phyloP scores from a whole-genome alignment of 1,284 basidiomycete species.

The Takashimella tepidaria region DNA sequence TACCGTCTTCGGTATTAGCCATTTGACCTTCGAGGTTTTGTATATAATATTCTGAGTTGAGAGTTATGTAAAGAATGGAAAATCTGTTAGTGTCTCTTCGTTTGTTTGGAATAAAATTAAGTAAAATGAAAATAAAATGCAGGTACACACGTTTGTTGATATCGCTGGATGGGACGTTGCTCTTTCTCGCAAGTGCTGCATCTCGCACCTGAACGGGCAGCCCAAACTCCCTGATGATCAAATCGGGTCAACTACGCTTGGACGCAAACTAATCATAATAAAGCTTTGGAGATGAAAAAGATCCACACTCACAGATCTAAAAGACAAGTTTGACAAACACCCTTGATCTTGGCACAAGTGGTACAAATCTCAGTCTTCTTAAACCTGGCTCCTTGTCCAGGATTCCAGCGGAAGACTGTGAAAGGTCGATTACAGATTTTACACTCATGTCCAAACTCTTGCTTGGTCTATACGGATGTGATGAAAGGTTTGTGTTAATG shows the following conservation, averaged over 20 bases:
- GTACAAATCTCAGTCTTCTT: constrained; percentile 99
- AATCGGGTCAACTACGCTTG: no score
- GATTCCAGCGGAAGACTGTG: constrained; percentile 98
- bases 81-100: neutral
- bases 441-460: constrained; percentile 91
- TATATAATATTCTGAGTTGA: constrained; percentile 74
- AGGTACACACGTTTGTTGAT: constrained; percentile 65
- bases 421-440: constrained; percentile 85
- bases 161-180: constrained; percentile 87
- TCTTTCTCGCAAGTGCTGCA: constrained; percentile 81
- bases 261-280: no score
- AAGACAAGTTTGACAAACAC: constrained; percentile 96
- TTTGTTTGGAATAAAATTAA: no score
- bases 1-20: constrained; percentile 41
- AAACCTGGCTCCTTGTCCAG: constrained; percentile 82
- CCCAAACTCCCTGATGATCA: constrained; percentile 67
- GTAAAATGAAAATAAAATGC: neutral
- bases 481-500: constrained; percentile 35
- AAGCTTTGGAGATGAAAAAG: no score
- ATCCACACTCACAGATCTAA: constrained; percentile 61
- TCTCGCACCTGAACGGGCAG: constrained; percentile 96
- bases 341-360: constrained; percentile 97
- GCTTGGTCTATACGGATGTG: constrained; percentile 65
- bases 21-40: constrained; percentile 87
- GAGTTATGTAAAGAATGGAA: no score